phyloP scores from a whole-genome alignment of 164 flowering plant species.

The Vitis labrusca region DNA sequence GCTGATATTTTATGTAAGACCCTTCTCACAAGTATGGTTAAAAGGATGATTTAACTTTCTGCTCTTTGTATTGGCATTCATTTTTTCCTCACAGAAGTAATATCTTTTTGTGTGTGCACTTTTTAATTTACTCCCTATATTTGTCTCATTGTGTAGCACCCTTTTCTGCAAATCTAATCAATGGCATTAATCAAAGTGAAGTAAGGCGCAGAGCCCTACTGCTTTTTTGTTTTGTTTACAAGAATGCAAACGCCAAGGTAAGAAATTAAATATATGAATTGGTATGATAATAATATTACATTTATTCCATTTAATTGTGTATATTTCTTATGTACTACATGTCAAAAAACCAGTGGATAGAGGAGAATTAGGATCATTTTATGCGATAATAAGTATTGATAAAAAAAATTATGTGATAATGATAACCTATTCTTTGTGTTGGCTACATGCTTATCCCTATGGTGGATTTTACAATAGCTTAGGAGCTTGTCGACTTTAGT shows the following conservation, averaged over 20 bases:
- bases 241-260: conserved; percentile 65
- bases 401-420: too few species aligned
- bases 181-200: conserved; percentile 84
- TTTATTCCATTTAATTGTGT: too few species aligned
- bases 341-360: too few species aligned
- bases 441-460: too few species aligned
- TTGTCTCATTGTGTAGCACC: conserved; percentile 43
- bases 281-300: too few species aligned
- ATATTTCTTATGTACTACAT: too few species aligned
- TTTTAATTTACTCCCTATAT: not conserved
- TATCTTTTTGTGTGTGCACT: not conserved
- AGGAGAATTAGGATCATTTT: too few species aligned
- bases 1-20: conserved; percentile 69
- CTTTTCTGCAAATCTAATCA: conserved; percentile 60
- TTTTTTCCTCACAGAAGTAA: not conserved
- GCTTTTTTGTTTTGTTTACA: conserved; percentile 68
- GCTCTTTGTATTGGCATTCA: not conserved
- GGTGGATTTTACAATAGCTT: too few species aligned
- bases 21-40: not conserved
- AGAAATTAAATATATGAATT: conserved; percentile 6
- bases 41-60: not conserved
- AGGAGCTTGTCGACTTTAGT: too few species aligned
- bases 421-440: too few species aligned
- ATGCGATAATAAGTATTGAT: too few species aligned
- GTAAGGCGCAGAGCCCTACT: conserved; percentile 77